phyloP scores from a whole-genome alignment of 768 basidiomycete genomes.

The Suillus americanus region DNA sequence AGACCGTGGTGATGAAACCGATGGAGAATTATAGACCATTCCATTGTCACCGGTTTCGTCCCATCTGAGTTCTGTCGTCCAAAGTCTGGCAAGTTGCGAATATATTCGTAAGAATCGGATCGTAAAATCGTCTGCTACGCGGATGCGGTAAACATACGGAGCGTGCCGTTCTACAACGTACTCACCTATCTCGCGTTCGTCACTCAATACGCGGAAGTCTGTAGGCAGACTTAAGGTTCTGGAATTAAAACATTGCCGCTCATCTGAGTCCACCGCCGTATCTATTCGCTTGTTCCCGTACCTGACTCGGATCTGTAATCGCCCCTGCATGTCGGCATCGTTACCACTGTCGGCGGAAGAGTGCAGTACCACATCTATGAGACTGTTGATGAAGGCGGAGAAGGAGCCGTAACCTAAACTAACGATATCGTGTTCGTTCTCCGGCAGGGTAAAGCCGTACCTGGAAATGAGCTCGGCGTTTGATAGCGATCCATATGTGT shows the following conservation, averaged over 20 bases:
- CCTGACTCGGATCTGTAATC: neutral
- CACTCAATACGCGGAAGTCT: neutral
- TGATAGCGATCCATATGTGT: constrained; percentile 69
- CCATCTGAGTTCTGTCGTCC: constrained; percentile 3
- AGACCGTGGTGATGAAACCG: neutral
- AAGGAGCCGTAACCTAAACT: constrained; percentile 29
- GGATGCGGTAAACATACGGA: neutral
- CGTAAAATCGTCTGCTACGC: neutral
- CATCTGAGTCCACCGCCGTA: neutral
- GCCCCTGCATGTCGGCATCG: constrained; percentile 18
- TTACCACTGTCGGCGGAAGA: neutral
- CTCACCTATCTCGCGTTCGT: neutral
- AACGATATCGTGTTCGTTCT: constrained; percentile 66
- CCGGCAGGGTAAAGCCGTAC: constrained; percentile 77
- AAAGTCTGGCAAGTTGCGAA: neutral
- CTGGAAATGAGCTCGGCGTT: constrained; percentile 67
- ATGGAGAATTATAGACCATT: neutral
- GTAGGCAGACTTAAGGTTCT: neutral
- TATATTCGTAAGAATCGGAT: neutral
- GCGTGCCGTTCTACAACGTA: neutral
- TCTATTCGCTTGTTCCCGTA: neutral
- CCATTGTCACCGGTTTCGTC: neutral
- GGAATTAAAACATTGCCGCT: neutral
- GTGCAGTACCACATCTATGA: constrained; percentile 13
- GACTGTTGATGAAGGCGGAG: constrained; percentile 13